phyloP scores from a whole-genome alignment of 2,329 filamentous ascomycete species.

The Pseudopithomyces maydicus region DNA sequence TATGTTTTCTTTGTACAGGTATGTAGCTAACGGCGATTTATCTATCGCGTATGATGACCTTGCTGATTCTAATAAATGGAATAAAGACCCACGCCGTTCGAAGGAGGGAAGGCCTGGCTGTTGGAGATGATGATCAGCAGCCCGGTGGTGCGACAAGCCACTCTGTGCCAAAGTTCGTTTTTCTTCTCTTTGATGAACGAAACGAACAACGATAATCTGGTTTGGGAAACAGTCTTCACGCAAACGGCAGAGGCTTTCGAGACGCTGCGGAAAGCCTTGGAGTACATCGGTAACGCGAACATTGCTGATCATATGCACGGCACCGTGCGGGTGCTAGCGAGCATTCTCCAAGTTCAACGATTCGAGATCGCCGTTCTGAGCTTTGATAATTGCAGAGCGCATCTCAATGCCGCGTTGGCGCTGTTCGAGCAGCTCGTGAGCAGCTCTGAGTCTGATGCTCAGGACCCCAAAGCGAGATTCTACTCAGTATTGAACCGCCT shows the following conservation, averaged over 20 bases:
- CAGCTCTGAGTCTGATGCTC: neutral
- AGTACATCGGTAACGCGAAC: constrained; percentile 8
- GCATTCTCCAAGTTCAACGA: constrained; percentile 59
- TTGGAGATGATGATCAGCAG: constrained; percentile 62
- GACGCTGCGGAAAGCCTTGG: constrained; percentile 10
- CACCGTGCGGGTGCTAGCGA: constrained; percentile 47
- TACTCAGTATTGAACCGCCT: constrained; percentile 5
- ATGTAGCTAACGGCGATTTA: neutral
- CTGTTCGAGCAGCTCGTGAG: constrained; percentile 51
- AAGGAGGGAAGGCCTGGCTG: constrained; percentile 66
- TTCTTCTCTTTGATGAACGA: constrained; percentile 46
- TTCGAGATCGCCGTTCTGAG: constrained; percentile 57
- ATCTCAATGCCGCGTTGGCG: constrained; percentile 56
- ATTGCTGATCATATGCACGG: constrained; percentile 15
- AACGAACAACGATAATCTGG: neutral
- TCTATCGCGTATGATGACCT: neutral
- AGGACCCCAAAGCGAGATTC: neutral
- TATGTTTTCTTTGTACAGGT: constrained; percentile 65
- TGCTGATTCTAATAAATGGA: neutral
- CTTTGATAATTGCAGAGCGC: constrained; percentile 57
- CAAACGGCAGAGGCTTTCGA: constrained; percentile 13
- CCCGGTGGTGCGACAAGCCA: constrained; percentile 28
- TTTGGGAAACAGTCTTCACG: constrained; percentile 13
- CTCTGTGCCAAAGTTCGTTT: constrained; percentile 57
- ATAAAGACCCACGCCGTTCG: constrained; percentile 33